Evolutionary conservation across 2,329 filamentous ascomycete genomes (phyloP), one percentile per base, ranked within the genome.

Genomic region (Colletotrichum viniferum): DNA sequence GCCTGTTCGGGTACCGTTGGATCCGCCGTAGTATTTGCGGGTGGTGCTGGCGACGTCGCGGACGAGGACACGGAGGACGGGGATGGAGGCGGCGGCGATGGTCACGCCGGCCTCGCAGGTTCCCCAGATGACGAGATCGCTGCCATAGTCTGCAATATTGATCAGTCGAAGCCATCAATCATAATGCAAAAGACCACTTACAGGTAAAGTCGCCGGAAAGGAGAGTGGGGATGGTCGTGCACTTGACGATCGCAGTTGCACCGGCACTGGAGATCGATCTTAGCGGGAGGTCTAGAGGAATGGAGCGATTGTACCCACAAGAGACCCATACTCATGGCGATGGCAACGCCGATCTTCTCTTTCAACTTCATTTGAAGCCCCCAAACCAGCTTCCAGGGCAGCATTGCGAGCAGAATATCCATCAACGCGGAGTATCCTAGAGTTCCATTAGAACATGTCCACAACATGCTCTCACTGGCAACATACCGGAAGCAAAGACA

Each of bases 131-230:
- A 70, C 71, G 1, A 76, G 66, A 1, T 67, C 21, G 32, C 73
- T 43, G 38, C 76, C 62, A 21, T 74, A 70, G 28, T 74, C 74
- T 76, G 13, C 4, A 56, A 14, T 62, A 61, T 18, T 52, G 56
- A 65, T 83, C 62, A 48, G 79, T 77, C 38, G 2, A 72, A 72
- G 16, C 77, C 79, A 21, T 81, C 74, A 28, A 13, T 9, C 12
- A 34, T 3, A 1, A 9, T 34, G 16, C 14, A 6, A 10, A 26
- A 10, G 8, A n/a, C 8, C 4, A 30, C 74, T 18, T 67, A 74
- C 74, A 76, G 5, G 74, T 74, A 13, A 70, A 71, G 38, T 76
- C 74, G 21, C 71, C 71, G 3, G 74, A 71, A 10, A 66, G 43
- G 4, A 78, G 43, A 13, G 60, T 73, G 4, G 70, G 76, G 24